A percentile compares a stretch with the other conserved stretches of the same genome.
Evolutionary conservation across 306 rosid species (phyloP).

Genomic region (Acacia melanoxylon): DNA sequence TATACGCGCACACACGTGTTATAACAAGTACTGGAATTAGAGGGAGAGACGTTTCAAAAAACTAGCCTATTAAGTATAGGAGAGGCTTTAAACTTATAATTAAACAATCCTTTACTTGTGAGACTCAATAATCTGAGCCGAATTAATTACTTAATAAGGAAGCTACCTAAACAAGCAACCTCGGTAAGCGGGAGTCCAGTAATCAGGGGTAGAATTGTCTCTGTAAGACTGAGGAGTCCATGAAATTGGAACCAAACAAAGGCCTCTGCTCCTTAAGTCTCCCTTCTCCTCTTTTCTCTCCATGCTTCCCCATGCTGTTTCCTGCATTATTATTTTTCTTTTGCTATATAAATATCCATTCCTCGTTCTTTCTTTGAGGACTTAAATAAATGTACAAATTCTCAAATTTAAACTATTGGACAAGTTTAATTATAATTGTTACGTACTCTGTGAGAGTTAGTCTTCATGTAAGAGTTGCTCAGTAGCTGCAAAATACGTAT

Average conservation of each 20-base stretch:
- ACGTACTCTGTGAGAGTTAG: constrained; percentile 64
- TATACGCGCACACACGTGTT: background rate
- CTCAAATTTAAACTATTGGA: background rate
- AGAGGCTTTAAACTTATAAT: background rate
- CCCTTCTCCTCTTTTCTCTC: constrained; percentile 63
- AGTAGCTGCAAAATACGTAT: constrained; percentile 52
- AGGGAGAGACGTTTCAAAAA: background rate
- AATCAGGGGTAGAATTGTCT: constrained; percentile 82
- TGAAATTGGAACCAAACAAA: constrained; percentile 85
- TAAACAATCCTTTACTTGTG: background rate
- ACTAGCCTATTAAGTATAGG: background rate
- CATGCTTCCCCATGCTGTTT: constrained; percentile 61
- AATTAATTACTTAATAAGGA: too few species aligned
- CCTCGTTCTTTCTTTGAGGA: background rate
- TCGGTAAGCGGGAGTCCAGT: constrained; percentile 89
- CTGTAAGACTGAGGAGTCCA: constrained; percentile 76
- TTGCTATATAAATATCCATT: background rate
- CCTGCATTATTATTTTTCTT: constrained; percentile 36
- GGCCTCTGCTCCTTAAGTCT: constrained; percentile 80
- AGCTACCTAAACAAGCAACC: constrained; percentile 77
- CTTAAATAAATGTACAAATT: too few species aligned
- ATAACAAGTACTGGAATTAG: too few species aligned
- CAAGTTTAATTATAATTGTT: background rate
- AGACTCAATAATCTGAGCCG: too few species aligned
- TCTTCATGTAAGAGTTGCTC: constrained; percentile 80